Conservation (phyloP, 2,329 filamentous ascomycete genomes). For the Fusarium sambucinum region DNA sequence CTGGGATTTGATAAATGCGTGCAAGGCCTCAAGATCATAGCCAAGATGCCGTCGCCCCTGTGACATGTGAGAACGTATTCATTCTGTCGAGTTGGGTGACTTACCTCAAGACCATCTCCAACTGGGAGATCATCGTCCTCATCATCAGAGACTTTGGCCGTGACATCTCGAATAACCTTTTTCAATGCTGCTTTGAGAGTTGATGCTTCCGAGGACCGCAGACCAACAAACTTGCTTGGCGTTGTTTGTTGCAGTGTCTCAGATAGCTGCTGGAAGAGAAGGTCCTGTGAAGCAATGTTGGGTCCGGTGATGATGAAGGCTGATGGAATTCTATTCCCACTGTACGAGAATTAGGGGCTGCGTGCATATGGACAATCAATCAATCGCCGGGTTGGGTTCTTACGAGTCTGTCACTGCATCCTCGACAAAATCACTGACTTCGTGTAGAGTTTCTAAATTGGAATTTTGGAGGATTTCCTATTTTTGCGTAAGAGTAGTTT, state of each 20-base stretch:
- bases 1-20: constrained; percentile 68
- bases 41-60: constrained; percentile 76
- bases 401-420: constrained; percentile 53
- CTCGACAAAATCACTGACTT: constrained; percentile 69
- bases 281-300: constrained; percentile 79
- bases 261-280: constrained; percentile 78
- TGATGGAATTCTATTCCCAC: constrained; percentile 69
- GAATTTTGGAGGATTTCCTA: constrained; percentile 70
- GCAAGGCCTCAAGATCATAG: constrained; percentile 81
- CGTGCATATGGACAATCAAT: background rate
- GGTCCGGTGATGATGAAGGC: constrained; percentile 82
- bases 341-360: constrained; percentile 41
- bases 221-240: constrained; percentile 69
- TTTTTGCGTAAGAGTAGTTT: constrained; percentile 41
- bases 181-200: constrained; percentile 81
- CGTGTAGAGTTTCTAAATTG: constrained; percentile 70
- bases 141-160: constrained; percentile 60
- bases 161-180: constrained; percentile 77
- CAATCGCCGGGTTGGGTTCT: constrained; percentile 17
- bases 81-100: constrained; percentile 30
- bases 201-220: constrained; percentile 77
- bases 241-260: constrained; percentile 63
- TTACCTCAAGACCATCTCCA: constrained; percentile 61
- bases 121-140: constrained; percentile 69
- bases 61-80: constrained; percentile 28